Conservation (phyloP, 768 basidiomycete genomes). For the Crassisporium funariophilum region DNA sequence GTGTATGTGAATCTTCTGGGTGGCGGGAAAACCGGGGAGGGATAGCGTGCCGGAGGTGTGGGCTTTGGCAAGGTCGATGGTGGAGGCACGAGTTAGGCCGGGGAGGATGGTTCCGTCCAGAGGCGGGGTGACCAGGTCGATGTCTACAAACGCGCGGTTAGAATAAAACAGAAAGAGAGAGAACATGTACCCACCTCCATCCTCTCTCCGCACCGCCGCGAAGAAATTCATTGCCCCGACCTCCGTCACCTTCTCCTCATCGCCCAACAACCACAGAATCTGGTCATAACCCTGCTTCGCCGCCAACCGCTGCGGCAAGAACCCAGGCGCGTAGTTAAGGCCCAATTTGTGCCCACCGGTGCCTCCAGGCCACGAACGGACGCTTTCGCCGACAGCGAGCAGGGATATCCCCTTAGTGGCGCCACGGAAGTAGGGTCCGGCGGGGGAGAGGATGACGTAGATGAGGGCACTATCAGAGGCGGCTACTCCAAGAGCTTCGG, state of each 20-base stretch:
- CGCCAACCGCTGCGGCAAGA: constrained; percentile 67
- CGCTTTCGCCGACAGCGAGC: constrained; percentile 42
- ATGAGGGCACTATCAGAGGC: constrained; percentile 75
- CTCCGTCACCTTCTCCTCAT: constrained; percentile 51
- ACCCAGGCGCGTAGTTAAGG: constrained; percentile 62
- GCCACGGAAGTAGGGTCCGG: constrained; percentile 76
- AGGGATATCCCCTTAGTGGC: constrained; percentile 58
- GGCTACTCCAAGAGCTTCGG: constrained; percentile 54
- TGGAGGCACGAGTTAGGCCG: constrained; percentile 86
- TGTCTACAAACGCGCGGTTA: constrained; percentile 35
- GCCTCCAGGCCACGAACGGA: constrained; percentile 56
- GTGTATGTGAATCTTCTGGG: constrained; percentile 41
- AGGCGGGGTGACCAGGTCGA: constrained; percentile 81
- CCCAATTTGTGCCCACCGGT: constrained; percentile 83
- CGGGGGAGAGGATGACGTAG: constrained; percentile 71
- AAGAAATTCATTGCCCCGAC: constrained; percentile 86
- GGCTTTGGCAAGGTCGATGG: constrained; percentile 61
- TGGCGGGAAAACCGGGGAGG: constrained; percentile 43
- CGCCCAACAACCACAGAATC: constrained; percentile 76
- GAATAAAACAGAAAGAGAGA: not conserved
- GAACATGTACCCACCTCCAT: constrained; percentile 48
- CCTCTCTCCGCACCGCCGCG: constrained; percentile 57
- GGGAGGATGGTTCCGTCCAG: constrained; percentile 88
- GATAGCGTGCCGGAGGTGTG: constrained; percentile 51
- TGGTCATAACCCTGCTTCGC: constrained; percentile 72